Percentiles rank a stretch among this genome's conserved stretches.
Evolutionary conservation across 1,139 yeast genomes (phyloP).

Genomic region (Saccharomyces pastorianus): DNA sequence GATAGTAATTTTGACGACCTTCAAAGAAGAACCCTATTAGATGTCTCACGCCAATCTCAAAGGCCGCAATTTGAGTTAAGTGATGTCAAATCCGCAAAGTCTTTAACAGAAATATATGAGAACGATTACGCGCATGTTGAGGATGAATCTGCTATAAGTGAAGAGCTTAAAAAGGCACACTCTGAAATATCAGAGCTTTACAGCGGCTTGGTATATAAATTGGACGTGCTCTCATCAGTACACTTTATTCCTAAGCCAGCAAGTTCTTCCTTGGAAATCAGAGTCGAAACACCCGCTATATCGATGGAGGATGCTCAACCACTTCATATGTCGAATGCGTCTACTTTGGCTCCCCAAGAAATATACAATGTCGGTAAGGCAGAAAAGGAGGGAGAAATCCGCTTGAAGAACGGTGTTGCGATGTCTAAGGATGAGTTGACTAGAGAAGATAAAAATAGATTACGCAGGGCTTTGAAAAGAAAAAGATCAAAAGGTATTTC

Average conservation of each 20-base stretch:
- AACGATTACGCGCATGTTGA: conserved; percentile 60
- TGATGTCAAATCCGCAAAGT: conserved; percentile 76
- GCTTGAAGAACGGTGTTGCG: conserved; percentile 72
- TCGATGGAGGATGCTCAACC: conserved; percentile 97
- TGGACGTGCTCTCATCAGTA: conserved; percentile 86
- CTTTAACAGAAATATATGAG: conserved; percentile 87
- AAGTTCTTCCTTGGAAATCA: conserved; percentile 69
- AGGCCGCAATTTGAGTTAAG: conserved; percentile 60
- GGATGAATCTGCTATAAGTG: conserved; percentile 40
- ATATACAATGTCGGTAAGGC: conserved; percentile 57
- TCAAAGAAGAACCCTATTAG: conserved; percentile 62
- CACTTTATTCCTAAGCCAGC: conserved; percentile 90
- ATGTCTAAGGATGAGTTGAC: conserved; percentile 77
- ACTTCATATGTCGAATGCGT: conserved; percentile 60
- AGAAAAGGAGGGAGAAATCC: conserved; percentile 51
- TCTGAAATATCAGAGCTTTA: conserved; percentile 67
- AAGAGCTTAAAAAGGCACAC: conserved; percentile 63
- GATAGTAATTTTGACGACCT: conserved; percentile 77
- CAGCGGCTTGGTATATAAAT: conserved; percentile 54
- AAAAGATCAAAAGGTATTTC: conserved; percentile 54
- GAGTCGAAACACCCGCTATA: conserved; percentile 72
- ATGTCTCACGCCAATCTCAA: conserved; percentile 34
- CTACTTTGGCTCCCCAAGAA: conserved; percentile 94
- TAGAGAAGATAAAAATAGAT: conserved; percentile 78
- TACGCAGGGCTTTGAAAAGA: conserved; percentile 81